Evolutionary conservation across 2,329 filamentous ascomycete genomes (phyloP), one percentile per base, ranked within the genome.

Genomic region (Phaeosphaeria sp.): DNA sequence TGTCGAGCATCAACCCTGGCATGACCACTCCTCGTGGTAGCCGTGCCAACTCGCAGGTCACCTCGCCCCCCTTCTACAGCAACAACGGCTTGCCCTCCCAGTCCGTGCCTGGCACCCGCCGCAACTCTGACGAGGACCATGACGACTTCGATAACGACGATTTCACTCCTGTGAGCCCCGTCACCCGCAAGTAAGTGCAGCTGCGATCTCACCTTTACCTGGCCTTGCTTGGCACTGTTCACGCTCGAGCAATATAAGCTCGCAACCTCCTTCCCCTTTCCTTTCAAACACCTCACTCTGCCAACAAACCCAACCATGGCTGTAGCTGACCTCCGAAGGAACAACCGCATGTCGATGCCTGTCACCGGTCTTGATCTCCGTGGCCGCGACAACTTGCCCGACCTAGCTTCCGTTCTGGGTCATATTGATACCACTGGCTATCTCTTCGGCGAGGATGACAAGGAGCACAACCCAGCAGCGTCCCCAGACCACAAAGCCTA

Each of bases 311-410:
- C 40, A 6, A 52, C 21, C 21, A 46, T 52, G 44, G 33, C 43
- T 18, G 25, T 56, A 67, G 57, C 56, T 61, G 54, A 53, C 56
- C 56, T 30, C 51, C 51, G 49, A 68, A 96, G 92, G 66, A 84
- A 89, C 59, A 96, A 97, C 76, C 90, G 94, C 64, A 96, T 96
- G 78, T 97, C 94, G 4, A 93, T 97, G 91, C 94, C 94, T 30
- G 91, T 94, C 51, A 92, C 90, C 48, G 85, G 86, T 59, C 87
- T 88, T 64, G 86, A 89, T 65, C 87, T 84, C 65, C 86, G 89
- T 61, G 80, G 88, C 68, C 88, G 90, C 48, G 62, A 67, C 39
- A 84, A 74, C 59, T 73, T 79, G 48, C 75, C 80, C 43, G 81
- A 82, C 55, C 71, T 81, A 42, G 74, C 75, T 43, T 76, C 79